Conservation (phyloP, 352 stramenopile genomes). For the Thalassiosira hispida region DNA sequence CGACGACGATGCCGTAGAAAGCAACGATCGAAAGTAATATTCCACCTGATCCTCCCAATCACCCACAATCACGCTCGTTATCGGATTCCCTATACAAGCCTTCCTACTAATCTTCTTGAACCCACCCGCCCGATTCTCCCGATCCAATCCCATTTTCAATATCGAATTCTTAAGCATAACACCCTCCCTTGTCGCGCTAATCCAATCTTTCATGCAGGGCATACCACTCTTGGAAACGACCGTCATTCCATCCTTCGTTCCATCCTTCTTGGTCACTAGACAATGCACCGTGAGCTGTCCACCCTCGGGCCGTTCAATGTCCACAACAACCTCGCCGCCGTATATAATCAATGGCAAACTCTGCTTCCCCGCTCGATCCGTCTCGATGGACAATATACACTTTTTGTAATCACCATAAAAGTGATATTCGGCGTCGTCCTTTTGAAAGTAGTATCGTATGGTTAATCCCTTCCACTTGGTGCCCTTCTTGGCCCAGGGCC, state of each 20-base stretch:
- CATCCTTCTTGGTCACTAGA: slow-evolving; percentile 27
- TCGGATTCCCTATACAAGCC: neutral
- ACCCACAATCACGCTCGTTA: neutral
- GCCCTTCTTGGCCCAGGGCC: slow-evolving; percentile 24
- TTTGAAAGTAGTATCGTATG: slow-evolving; percentile 46
- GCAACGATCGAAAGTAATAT: slow-evolving; percentile 42
- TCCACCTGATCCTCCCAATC: slow-evolving; percentile 7
- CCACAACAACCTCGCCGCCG: slow-evolving; percentile 47
- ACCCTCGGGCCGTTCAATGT: slow-evolving; percentile 42
- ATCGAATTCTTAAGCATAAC: slow-evolving; percentile 25
- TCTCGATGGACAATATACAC: slow-evolving; percentile 54
- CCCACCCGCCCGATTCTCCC: neutral
- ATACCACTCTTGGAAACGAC: slow-evolving; percentile 21
- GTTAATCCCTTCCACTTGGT: slow-evolving; percentile 44
- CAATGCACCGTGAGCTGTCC: slow-evolving; percentile 24
- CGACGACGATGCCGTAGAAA: neutral
- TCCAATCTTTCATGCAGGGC: slow-evolving; percentile 54
- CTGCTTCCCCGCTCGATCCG: slow-evolving; percentile 57
- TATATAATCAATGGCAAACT: slow-evolving; percentile 60
- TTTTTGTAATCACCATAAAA: slow-evolving; percentile 20
- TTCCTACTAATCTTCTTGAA: neutral
- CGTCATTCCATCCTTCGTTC: slow-evolving; percentile 17
- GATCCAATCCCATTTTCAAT: slow-evolving; percentile 7
- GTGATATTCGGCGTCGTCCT: slow-evolving; percentile 18
- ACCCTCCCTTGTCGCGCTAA: slow-evolving; percentile 48